phyloP scores from a whole-genome alignment of 1,284 basidiomycete species.

The Trichosporon asahii region DNA sequence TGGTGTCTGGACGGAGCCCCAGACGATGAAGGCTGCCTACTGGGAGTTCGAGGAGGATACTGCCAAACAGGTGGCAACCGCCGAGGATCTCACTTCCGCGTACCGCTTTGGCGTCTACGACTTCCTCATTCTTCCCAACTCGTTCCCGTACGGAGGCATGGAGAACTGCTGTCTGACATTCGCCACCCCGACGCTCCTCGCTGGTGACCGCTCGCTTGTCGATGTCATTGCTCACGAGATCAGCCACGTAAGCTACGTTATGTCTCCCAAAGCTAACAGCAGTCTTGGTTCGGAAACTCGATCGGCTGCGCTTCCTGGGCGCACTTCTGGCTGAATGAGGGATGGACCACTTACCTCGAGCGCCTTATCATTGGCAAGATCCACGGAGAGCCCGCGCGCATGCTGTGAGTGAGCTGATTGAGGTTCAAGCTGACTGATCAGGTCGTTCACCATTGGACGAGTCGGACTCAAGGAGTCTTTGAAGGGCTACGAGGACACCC shows the following conservation, averaged over 20 bases:
- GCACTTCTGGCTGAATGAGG: conserved; percentile 89
- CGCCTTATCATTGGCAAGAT: conserved; percentile 67
- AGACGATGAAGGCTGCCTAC: conserved; percentile 70
- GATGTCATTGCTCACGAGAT: conserved; percentile 72
- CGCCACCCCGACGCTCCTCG: conserved; percentile 77
- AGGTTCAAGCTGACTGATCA: conserved; percentile 24
- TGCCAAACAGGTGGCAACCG: conserved; percentile 63
- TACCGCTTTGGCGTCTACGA: conserved; percentile 91
- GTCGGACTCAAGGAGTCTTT: conserved; percentile 73
- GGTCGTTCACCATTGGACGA: conserved; percentile 50
- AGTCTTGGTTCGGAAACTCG: conserved; percentile 84
- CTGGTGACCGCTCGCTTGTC: conserved; percentile 77
- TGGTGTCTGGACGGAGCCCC: conserved; percentile 87
- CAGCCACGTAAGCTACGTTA: conserved; percentile 43
- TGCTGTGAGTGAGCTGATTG: conserved; percentile 52
- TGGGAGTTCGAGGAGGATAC: conserved; percentile 88
- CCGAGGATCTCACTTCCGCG: conserved; percentile 67
- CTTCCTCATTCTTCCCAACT: conserved; percentile 84
- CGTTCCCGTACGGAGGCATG: conserved; percentile 77
- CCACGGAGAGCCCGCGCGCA: conserved; percentile 74
- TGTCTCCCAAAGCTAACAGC: conserved; percentile 49
- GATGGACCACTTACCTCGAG: conserved; percentile 94
- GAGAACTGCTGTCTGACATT: conserved; percentile 71
- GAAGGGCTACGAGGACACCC: conserved; percentile 56
- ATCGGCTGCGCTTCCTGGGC: conserved; percentile 55